phyloP scores from a whole-genome alignment of 768 basidiomycete genomes.

The Punctularia strigosozonata region DNA sequence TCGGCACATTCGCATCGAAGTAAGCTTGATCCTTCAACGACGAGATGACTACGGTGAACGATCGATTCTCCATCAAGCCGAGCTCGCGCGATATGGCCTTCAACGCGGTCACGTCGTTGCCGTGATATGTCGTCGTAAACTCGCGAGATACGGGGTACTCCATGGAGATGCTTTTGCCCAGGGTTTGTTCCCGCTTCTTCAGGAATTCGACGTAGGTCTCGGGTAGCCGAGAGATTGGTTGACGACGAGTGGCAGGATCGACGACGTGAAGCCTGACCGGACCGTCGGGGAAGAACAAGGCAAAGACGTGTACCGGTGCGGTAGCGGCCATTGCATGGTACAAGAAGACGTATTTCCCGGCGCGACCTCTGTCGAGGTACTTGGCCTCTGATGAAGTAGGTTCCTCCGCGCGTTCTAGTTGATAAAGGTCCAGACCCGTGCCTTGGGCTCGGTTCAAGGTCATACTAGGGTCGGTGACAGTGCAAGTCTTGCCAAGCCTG shows the following conservation, averaged over 20 bases:
- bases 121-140: slow-evolving; percentile 65
- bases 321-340: slow-evolving; percentile 75
- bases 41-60: slow-evolving; percentile 69
- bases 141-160: slow-evolving; percentile 52
- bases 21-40: slow-evolving; percentile 77
- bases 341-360: slow-evolving; percentile 72
- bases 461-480: slow-evolving; percentile 47
- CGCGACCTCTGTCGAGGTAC: slow-evolving; percentile 65
- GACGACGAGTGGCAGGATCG: slow-evolving; percentile 80
- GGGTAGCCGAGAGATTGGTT: slow-evolving; percentile 66
- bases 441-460: slow-evolving; percentile 78
- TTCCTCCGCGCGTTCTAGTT: slow-evolving; percentile 54
- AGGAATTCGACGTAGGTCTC: slow-evolving; percentile 59
- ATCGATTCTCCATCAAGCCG: slow-evolving; percentile 59
- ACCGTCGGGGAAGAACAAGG: slow-evolving; percentile 68
- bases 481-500: slow-evolving; percentile 76
- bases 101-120: slow-evolving; percentile 66
- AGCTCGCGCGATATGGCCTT: slow-evolving; percentile 85
- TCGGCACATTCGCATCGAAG: slow-evolving; percentile 62
- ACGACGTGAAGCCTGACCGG: slow-evolving; percentile 75
- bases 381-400: slow-evolving; percentile 47
- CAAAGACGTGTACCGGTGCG: slow-evolving; percentile 75
- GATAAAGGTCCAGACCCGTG: slow-evolving; percentile 69
- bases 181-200: slow-evolving; percentile 32
- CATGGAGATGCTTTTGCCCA: slow-evolving; percentile 35